A percentile compares a stretch with the other conserved stretches of the same genome.
phyloP scores from a whole-genome alignment of 2,329 filamentous ascomycete species.

The Colletotrichum theobromicola region DNA sequence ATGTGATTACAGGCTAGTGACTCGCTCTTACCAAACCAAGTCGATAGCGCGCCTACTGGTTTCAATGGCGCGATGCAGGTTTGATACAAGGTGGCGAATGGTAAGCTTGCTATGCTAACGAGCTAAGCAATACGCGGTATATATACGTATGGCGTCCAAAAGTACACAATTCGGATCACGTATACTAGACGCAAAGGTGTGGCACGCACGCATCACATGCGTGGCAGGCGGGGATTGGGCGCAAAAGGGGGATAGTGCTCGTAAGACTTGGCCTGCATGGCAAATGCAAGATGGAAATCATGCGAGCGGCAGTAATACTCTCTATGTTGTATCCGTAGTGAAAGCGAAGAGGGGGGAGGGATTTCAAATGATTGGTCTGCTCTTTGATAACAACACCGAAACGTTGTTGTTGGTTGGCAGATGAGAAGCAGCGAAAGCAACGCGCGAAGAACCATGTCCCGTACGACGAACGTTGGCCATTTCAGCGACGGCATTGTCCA shows the following conservation, averaged over 20 bases:
- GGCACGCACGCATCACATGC: neutral
- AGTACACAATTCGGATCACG: neutral
- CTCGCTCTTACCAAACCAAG: neutral
- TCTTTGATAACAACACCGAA: neutral
- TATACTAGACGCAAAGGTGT: neutral
- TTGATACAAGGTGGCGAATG: neutral
- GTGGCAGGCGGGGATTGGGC: neutral
- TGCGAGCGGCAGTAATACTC: neutral
- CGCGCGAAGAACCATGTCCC: neutral
- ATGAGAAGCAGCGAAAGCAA: neutral
- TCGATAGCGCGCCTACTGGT: neutral
- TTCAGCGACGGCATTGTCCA: neutral
- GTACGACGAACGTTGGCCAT: neutral
- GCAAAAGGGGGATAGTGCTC: neutral
- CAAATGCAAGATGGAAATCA: neutral
- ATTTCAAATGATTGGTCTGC: neutral
- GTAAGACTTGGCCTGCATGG: neutral
- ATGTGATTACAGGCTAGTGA: neutral
- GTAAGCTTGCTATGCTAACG: neutral
- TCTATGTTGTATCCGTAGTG: neutral
- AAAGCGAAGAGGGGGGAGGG: neutral
- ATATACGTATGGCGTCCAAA: neutral
- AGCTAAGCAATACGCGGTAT: neutral
- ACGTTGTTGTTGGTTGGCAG: neutral
- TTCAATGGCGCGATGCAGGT: neutral